Base-by-base conservation (phyloP, 441 rosid species). In the Pelargonium citronellum region DNA sequence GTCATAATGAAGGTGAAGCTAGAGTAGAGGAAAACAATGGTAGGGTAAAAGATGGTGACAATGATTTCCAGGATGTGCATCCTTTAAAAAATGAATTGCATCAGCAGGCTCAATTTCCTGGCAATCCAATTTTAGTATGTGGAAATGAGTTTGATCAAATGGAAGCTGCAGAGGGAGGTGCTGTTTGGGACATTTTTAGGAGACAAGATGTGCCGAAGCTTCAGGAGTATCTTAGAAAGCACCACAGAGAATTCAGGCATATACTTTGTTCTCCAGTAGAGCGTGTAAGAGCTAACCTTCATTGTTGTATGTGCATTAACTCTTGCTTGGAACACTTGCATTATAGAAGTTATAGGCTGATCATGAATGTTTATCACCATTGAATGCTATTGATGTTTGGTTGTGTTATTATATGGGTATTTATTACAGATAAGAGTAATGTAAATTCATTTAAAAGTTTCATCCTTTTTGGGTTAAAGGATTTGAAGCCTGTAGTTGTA, bases 151-250 rank as follows among this genome's bases (percentile, higher is more conserved):
- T 17, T 57, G 27, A 15, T 15, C 62, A 57, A 57, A 57, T 57
- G 62, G 62, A 57, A 57, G 62, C 27, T 7, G 62, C 24, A 57
- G 27, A 57, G 24, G 62, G 39, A 20, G 90, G 87, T 37, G 99
- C 99, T 3, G 69, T 95, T 16, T 95, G 99, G 98, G 98, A 95
- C 69, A 95, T 95, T 75, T 95, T 92, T 73, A 86, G 90, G 75
- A 89, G 96, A 76, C 87, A 89, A 77, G 98, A 95, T 82, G 90
- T 90, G 58, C 91, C 93, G 11, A 83, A 82, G 83, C 73, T 95
- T 44, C 88, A 84, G 65, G 86, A 80, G 37, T 95, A 92, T 85
- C 84, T 92, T 7, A 84, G 80, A 58, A 86, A 85, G 81, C 91
- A 92, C 76, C 79, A 64, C 12, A 78, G 9, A 37, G 96, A 95